phyloP scores from a whole-genome alignment of 2,329 filamentous ascomycete genomes.

The Colletotrichum sp. region DNA sequence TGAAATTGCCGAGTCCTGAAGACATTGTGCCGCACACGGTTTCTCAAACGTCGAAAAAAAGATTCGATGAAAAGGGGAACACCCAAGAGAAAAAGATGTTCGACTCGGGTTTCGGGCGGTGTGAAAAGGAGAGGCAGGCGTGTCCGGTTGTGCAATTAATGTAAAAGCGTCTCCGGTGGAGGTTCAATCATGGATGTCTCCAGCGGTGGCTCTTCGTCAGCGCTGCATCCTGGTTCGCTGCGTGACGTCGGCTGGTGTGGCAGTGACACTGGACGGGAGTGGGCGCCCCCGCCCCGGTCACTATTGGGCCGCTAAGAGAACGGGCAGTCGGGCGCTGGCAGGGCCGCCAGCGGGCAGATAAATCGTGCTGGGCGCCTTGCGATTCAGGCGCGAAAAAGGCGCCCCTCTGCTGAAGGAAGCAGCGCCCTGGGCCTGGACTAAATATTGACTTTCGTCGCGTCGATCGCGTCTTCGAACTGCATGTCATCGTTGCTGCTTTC shows the following conservation, averaged over 20 bases:
- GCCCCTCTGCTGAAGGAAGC: background rate
- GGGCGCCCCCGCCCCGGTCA: background rate
- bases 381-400: slow-evolving; percentile 10
- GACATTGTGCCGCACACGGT: slow-evolving; percentile 34
- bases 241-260: slow-evolving; percentile 16
- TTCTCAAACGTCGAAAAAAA: background rate
- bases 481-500: background rate
- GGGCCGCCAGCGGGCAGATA: background rate
- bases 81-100: background rate
- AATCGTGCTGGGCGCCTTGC: slow-evolving; percentile 6
- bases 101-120: background rate
- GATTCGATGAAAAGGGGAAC: background rate
- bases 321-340: background rate
- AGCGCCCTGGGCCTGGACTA: background rate
- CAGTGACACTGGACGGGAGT: background rate
- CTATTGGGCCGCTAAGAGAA: background rate
- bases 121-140: slow-evolving; percentile 5
- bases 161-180: slow-evolving; percentile 1
- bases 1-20: slow-evolving; percentile 48
- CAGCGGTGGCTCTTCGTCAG: slow-evolving; percentile 16
- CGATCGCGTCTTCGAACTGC: slow-evolving; percentile 11
- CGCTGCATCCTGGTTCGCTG: slow-evolving; percentile 9
- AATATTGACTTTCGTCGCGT: slow-evolving; percentile 22
- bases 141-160: slow-evolving; percentile 7
- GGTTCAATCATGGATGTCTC: background rate